Base-by-base conservation (phyloP, 2,329 filamentous ascomycete species). In the Penicillium sp. region DNA sequence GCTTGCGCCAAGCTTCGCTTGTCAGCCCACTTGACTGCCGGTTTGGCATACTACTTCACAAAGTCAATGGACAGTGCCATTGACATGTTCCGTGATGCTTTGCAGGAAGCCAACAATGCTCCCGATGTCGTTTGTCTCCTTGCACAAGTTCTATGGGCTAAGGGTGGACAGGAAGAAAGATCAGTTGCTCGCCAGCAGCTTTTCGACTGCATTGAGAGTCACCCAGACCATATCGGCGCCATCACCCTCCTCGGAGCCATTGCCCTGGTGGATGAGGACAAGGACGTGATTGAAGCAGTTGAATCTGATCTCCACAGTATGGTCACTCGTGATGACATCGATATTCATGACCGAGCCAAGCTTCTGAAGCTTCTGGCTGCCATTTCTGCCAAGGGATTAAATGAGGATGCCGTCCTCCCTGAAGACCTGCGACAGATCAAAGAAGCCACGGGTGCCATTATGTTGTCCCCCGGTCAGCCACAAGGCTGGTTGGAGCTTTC, bases 141-240 rank as follows among this genome's bases (percentile, higher is more conserved):
- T 13, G 90, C 93, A 0, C 92, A 98, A 74, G 90, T 98, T 0
- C 82, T 98, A 0, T 99, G 95, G 93, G 93, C 93, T 0, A 92
- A 91, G 62, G 92, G 91, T 9, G 86, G 87, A 0, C 85, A 88
- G 7, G 82, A 87, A 1, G 90, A 93, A 54, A 86, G 88, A 47
- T 85, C 88, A 50, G 86, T 90, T 60, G 93, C 93, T 16, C 85
- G 92, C 3, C 87, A 90, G 52, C 85, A 91, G 62, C 82, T 99
- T 1, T 93, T 96, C 67, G 87, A 88, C 14, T 88, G 90, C 35
- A 88, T 96, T 13, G 91, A 93, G 66, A 83, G 80, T 50, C 78
- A 89, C 50, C 85, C 91, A 0, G 84, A 87, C 1, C 92, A 98
- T 64, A 84, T 96, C 1, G 88, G 88, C 61, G 89, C 92, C 0